phyloP scores from a whole-genome alignment of 306 rosid species.

The Myrica gale region DNA sequence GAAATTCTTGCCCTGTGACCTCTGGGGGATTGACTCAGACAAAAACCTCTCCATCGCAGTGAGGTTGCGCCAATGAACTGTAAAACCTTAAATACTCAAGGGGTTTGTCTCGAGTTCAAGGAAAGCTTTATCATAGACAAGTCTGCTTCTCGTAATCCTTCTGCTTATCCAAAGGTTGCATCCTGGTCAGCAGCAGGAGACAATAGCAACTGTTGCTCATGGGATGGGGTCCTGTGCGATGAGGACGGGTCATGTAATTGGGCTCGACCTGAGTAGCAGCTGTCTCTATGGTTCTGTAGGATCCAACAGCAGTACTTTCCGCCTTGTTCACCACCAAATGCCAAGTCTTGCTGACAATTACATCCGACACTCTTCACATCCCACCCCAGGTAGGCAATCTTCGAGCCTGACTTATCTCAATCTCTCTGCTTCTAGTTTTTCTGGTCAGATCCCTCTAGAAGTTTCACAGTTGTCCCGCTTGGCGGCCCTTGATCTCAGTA shows the following conservation, averaged over 20 bases:
- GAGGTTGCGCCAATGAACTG: constrained; percentile 2
- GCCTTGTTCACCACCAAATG: not conserved
- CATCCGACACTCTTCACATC: not conserved
- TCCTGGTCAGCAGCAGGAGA: not conserved
- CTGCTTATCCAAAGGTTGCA: not conserved
- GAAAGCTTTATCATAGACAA: not conserved
- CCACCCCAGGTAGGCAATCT: not conserved
- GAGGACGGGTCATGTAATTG: not conserved
- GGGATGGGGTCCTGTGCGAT: not conserved
- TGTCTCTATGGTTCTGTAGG: not conserved
- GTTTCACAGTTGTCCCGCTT: not conserved
- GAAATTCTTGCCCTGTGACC: not conserved
- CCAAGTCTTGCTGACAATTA: not conserved
- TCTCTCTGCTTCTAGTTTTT: not conserved
- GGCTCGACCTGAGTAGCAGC: not conserved
- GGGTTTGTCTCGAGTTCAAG: not conserved
- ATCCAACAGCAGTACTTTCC: not conserved
- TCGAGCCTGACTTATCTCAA: not conserved
- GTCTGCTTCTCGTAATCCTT: not conserved
- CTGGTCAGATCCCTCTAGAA: not conserved
- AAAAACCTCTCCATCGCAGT: not conserved
- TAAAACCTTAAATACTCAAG: not conserved
- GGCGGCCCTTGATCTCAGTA: not conserved
- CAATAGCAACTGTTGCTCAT: not conserved
- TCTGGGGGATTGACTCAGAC: not conserved